A percentile compares a stretch with the other conserved stretches of the same genome.
Evolutionary conservation across 805 yeast genomes (phyloP).

Genomic region (Hanseniaspora clermontiae): DNA sequence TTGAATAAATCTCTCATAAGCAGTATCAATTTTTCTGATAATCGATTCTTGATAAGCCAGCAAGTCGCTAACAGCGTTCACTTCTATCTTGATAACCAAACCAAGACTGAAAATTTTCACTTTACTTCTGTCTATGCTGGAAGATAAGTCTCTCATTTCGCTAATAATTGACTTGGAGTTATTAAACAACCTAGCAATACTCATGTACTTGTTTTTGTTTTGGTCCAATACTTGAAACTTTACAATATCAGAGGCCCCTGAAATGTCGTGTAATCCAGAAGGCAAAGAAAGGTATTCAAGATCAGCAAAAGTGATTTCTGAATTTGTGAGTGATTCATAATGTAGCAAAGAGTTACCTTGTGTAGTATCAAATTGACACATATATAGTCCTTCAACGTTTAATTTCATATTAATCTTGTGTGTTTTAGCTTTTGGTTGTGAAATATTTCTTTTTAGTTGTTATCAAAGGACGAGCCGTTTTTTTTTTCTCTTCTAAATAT

Average conservation of each 20-base stretch:
- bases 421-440: background rate
- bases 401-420: background rate
- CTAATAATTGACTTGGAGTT: conserved; percentile 27
- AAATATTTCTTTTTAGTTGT: background rate
- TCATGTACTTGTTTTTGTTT: conserved; percentile 26
- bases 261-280: conserved; percentile 47
- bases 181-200: conserved; percentile 42
- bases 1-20: conserved; percentile 11
- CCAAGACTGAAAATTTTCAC: conserved; percentile 58
- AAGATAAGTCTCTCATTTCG: background rate
- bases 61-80: conserved; percentile 16
- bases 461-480: background rate
- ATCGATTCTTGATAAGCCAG: conserved; percentile 18
- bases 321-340: conserved; percentile 16
- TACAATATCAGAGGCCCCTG: conserved; percentile 35
- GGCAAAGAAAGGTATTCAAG: conserved; percentile 57
- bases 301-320: conserved; percentile 26
- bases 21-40: conserved; percentile 12
- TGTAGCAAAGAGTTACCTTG: conserved; percentile 25
- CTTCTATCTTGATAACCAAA: conserved; percentile 26
- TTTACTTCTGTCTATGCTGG: conserved; percentile 28
- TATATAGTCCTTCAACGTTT: conserved; percentile 18
- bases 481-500: no score
- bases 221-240: conserved; percentile 35
- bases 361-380: conserved; percentile 26